phyloP scores from a whole-genome alignment of 2,329 filamentous ascomycete species.

The Cladosporium oxysporum region DNA sequence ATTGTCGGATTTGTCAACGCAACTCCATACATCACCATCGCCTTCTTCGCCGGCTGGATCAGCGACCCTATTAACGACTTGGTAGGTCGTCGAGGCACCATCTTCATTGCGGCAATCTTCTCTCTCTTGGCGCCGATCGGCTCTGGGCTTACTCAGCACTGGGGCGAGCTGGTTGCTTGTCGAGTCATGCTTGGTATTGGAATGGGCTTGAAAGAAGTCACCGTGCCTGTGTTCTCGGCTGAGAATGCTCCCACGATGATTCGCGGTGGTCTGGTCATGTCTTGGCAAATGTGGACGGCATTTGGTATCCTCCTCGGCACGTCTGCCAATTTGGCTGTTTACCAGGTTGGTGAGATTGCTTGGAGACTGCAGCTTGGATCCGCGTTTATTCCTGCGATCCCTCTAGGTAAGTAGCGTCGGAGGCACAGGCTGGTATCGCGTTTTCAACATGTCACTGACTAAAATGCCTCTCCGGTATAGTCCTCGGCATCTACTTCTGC shows the following conservation, averaged over 20 bases:
- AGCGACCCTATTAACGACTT: slow-evolving; percentile 38
- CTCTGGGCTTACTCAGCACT: slow-evolving; percentile 38
- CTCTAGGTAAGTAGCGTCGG: slow-evolving; percentile 29
- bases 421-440: not conserved
- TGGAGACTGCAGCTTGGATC: slow-evolving; percentile 48
- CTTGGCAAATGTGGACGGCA: slow-evolving; percentile 52
- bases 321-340: slow-evolving; percentile 58
- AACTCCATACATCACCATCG: slow-evolving; percentile 51
- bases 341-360: slow-evolving; percentile 39
- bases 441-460: not conserved
- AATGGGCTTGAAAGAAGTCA: slow-evolving; percentile 48
- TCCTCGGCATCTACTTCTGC: slow-evolving; percentile 41
- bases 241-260: slow-evolving; percentile 59
- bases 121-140: slow-evolving; percentile 60
- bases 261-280: slow-evolving; percentile 34
- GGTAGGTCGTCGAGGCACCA: slow-evolving; percentile 31
- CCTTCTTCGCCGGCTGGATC: slow-evolving; percentile 13
- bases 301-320: slow-evolving; percentile 66
- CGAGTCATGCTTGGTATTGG: slow-evolving; percentile 39
- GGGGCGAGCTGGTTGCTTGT: slow-evolving; percentile 40
- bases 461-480: not conserved
- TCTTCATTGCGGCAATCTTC: slow-evolving; percentile 47
- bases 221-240: slow-evolving; percentile 54
- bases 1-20: slow-evolving; percentile 67
- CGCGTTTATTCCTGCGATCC: slow-evolving; percentile 46